Base-by-base conservation (phyloP, 1,284 basidiomycete species). In the Peniophora sp. region DNA sequence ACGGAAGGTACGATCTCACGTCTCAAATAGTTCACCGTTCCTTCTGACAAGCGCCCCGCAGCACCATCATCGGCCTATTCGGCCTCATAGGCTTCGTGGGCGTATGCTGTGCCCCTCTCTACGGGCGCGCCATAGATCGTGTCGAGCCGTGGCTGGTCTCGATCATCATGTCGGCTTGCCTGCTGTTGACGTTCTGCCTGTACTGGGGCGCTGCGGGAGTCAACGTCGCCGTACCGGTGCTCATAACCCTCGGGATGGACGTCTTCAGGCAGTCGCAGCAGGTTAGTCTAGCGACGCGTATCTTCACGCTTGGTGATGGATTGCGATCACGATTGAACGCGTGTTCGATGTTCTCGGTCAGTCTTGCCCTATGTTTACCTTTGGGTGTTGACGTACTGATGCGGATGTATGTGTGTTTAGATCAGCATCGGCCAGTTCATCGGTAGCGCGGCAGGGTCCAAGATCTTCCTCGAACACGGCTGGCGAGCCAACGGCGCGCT, bases 21-120 rank as follows among this genome's bases (percentile, higher is more conserved):
- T n/a, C 6, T 41, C 37, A 8, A 5, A 5, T 41, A 5, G 8
- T 41, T 20, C 18, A 41, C 8, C 6, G 6, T 41, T 41, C 12
- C 12, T 24, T 10, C 43, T 22, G n/a, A 24, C 10, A 20, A 6
- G 43, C 9, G 5, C 10, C 12, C n/a, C 10, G 5, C 35, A 75
- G 71, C 1, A 59, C 80, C 32, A 61, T 70, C 10, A 80, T 78
- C 47, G 78, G 79, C n/a, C 64, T 82, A 2, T 79, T 81, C 56
- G 79, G 78, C 10, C 66, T 80, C 2, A 62, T 81, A 3, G 80
- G 80, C 6, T 65, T 77, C 41, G 57, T 74, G 17, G 69, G 68
- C 24, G 74, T 79, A 11, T 56, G 68, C 18, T 62, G 70, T 20
- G 74, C 74, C 0, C 78, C 79, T 0, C 63, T 76, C 45, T 66